Evolutionary conservation across 1,139 yeast genomes (phyloP), one percentile per base, ranked within the genome.

Genomic region (Geotrichum europaeum): DNA sequence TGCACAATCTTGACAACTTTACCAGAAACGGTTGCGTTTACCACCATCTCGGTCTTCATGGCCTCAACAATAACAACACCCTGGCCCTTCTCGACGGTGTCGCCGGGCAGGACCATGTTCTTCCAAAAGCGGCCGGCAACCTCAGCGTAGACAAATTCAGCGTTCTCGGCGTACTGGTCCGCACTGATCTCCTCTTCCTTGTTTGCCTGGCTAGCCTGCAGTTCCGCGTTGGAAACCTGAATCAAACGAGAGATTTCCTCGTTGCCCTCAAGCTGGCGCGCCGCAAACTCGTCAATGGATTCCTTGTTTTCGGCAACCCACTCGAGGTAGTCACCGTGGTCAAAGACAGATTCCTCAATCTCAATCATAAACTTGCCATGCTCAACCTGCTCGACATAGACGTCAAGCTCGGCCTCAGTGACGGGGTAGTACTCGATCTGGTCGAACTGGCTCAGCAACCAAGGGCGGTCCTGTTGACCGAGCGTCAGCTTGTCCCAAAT

Each of bases 91-190:
- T 78, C 77, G 40, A 94, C 96, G 24, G 67, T 75, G 67, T 88
- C 95, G n/a, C 97, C 97, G 53, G 82, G 92, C 60, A 80, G 77
- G 43, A 87, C 96, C 67, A 91, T 78, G 2, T 95, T 84, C 75
- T 94, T 94, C 99, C 98, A 94, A 83, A 94, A 91, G 68, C 98
- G 81, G 61, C 98, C 99, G 13, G 96, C 88, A 71, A 85, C 94
- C 73, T 94, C 97, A 22, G 97, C 92, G 73, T 91, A 91, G 36
- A 92, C 90, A 78, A 87, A 73, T 70, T 85, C 89, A 6, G 96
- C 94, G 70, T 81, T 81, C 56, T 90, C 96, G 55, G 87, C 83
- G 69, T 81, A 89, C 63, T 70, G 66, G 36, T 60, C 69, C 0
- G 67, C 65, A 34, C 64, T 60, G 47, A 65, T 67, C 1, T 59